Percentiles rank a stretch among this genome's conserved stretches.
Evolutionary conservation across 2,329 filamentous ascomycete species (phyloP).

Genomic region (Dactylonectria macrodidyma): DNA sequence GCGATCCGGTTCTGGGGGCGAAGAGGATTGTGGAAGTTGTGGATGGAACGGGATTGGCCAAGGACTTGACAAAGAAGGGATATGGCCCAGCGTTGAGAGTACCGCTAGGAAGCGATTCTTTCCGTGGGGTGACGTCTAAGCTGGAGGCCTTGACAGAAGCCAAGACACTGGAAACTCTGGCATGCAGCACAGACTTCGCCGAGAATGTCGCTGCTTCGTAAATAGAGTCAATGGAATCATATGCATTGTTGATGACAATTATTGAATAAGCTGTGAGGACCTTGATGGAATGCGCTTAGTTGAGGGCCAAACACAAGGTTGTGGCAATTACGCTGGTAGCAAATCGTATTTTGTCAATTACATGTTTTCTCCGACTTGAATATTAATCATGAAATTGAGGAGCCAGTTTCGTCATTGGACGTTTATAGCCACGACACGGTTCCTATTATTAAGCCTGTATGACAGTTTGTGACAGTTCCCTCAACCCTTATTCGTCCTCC

Average conservation of each 20-base stretch:
- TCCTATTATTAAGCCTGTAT: too few species aligned
- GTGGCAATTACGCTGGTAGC: neutral
- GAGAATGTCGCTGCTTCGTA: neutral
- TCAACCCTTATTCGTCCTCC: too few species aligned
- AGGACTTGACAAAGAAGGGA: neutral
- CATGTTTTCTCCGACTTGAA: too few species aligned
- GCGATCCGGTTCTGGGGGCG: neutral
- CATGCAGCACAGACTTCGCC: neutral
- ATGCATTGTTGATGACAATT: neutral
- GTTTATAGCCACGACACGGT: too few species aligned
- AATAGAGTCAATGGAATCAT: neutral
- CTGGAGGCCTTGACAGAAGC: neutral
- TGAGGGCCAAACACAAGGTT: too few species aligned
- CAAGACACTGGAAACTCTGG: neutral
- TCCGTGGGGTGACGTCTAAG: conserved; percentile 4
- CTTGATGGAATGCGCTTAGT: too few species aligned
- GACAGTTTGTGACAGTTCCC: too few species aligned
- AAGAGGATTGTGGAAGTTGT: neutral
- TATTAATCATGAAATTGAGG: too few species aligned
- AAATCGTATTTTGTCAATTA: too few species aligned
- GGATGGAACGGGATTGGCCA: neutral
- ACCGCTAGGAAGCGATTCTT: conserved; percentile 1
- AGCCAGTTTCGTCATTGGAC: too few species aligned
- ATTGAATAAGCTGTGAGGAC: too few species aligned
- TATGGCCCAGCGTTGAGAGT: neutral